phyloP scores from a whole-genome alignment of 495 filamentous ascomycete genomes.

The Podospora didyma region DNA sequence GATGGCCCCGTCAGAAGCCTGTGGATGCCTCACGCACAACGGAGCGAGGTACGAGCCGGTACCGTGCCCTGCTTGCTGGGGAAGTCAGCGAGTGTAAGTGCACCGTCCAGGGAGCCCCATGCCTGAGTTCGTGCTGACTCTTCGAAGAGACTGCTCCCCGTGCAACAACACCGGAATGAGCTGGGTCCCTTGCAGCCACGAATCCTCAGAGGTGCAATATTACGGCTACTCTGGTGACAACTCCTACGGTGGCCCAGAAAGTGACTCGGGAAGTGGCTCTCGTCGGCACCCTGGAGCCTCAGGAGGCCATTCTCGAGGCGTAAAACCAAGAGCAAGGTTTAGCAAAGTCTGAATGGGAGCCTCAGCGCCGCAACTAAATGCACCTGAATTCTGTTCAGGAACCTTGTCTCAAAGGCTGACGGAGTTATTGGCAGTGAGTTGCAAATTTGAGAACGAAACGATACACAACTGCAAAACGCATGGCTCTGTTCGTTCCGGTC shows the following conservation, averaged over 20 bases:
- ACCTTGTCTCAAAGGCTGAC: background rate
- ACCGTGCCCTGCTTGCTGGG: background rate
- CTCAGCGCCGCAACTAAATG: background rate
- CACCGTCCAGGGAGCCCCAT: background rate
- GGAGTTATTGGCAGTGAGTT: background rate
- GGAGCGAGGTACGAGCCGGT: background rate
- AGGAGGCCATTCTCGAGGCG: background rate
- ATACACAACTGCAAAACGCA: background rate
- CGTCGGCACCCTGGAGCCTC: background rate
- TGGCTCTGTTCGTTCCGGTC: background rate
- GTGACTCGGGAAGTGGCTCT: background rate
- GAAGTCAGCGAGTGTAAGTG: slow-evolving; percentile 1
- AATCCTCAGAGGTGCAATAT: background rate
- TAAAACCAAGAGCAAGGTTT: background rate
- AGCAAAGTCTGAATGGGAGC: background rate
- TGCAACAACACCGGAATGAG: background rate
- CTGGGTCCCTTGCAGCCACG: slow-evolving; percentile 11
- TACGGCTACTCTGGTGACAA: background rate
- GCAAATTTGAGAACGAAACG: background rate
- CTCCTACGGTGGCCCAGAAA: background rate
- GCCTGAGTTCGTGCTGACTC: background rate
- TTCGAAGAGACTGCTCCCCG: background rate
- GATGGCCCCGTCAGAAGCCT: background rate
- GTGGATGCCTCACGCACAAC: background rate
- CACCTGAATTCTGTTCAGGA: background rate